phyloP scores from a whole-genome alignment of 805 yeast genomes.

The Yarrowia osloensis region DNA sequence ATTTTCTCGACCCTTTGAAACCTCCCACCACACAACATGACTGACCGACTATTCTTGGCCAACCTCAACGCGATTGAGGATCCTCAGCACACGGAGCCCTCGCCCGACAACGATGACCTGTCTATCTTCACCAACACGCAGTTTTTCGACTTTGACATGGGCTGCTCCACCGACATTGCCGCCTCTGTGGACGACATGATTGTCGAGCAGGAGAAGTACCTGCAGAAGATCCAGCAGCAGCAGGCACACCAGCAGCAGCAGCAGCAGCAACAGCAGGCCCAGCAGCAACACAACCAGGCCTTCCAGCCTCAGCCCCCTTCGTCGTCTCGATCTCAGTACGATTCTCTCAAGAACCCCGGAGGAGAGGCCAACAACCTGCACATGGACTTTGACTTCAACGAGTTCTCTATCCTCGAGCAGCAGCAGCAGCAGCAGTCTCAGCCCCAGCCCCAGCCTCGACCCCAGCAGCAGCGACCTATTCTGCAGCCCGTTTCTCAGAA shows the following conservation, averaged over 20 bases:
- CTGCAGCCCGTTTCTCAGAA: slow-evolving; percentile 16
- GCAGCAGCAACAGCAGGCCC: slow-evolving; percentile 23
- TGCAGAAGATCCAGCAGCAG: slow-evolving; percentile 39
- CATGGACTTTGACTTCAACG: slow-evolving; percentile 28
- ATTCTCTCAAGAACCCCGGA: slow-evolving; percentile 22
- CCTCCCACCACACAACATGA: slow-evolving; percentile 4
- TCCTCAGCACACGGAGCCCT: slow-evolving; percentile 28
- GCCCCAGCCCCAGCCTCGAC: neutral
- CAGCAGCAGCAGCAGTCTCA: slow-evolving; percentile 5
- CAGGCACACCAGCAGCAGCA: slow-evolving; percentile 31
- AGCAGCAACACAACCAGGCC: slow-evolving; percentile 6
- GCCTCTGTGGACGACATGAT: slow-evolving; percentile 46
- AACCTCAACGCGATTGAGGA: slow-evolving; percentile 33
- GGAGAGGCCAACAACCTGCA: slow-evolving; percentile 7
- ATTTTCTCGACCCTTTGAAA: neutral
- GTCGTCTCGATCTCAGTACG: slow-evolving; percentile 23
- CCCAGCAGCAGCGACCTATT: neutral
- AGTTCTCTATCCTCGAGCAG: slow-evolving; percentile 25
- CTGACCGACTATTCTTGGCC: slow-evolving; percentile 27
- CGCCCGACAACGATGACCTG: slow-evolving; percentile 43
- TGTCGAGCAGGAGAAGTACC: slow-evolving; percentile 46
- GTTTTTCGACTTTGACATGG: slow-evolving; percentile 50
- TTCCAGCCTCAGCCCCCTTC: slow-evolving; percentile 21
- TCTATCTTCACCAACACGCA: slow-evolving; percentile 48
- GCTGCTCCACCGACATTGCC: slow-evolving; percentile 47